Conservation (phyloP, 1,284 basidiomycete species). For the Schizophyllum amplum region DNA sequence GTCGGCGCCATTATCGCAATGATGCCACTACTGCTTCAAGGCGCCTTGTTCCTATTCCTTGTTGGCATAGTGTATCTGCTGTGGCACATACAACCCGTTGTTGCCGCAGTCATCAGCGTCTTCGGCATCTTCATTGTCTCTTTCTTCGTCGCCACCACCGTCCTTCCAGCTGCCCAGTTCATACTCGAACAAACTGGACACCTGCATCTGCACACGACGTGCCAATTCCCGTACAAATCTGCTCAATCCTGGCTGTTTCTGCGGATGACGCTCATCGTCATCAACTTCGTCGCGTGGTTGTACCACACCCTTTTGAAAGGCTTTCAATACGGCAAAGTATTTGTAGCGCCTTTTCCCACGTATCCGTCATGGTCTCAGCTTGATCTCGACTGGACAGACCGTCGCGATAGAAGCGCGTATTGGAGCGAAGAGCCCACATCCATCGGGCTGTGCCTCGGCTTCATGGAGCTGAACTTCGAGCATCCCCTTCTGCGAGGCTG, state of each 20-base stretch:
- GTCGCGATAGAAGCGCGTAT: background rate
- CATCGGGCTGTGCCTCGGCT: background rate
- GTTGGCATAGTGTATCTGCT: conserved; percentile 32
- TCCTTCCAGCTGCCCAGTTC: background rate
- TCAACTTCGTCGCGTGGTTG: background rate
- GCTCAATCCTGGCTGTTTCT: no score
- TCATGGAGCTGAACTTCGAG: background rate
- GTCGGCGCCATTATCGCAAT: conserved; percentile 29
- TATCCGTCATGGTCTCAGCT: background rate
- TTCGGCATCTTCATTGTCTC: background rate
- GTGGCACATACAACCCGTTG: conserved; percentile 16
- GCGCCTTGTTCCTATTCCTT: conserved; percentile 34
- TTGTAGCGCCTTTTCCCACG: background rate
- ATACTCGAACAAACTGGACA: background rate
- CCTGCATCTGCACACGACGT: no score
- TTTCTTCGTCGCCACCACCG: background rate
- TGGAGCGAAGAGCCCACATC: background rate
- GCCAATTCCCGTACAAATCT: no score
- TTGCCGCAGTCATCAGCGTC: background rate
- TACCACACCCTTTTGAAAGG: no score
- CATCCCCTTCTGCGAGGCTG: background rate
- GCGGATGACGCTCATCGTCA: no score
- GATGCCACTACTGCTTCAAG: conserved; percentile 33
- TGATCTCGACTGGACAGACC: background rate
- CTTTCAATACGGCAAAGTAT: no score